phyloP scores from a whole-genome alignment of 371 early-diverging fungal species.

The Conidiobolus incongruus region DNA sequence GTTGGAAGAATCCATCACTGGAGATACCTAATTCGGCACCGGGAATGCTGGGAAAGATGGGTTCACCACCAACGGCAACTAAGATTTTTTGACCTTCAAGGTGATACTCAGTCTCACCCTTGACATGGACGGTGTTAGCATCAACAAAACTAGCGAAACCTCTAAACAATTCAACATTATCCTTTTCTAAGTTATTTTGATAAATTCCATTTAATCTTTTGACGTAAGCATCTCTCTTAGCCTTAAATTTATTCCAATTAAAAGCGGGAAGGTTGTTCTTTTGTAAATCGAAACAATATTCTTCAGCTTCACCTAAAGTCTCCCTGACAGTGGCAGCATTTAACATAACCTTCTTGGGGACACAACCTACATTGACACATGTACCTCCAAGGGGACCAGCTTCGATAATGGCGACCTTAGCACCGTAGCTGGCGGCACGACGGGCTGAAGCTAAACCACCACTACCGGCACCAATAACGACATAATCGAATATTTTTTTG shows the following conservation, averaged over 20 bases:
- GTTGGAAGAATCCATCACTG: slow-evolving; percentile 91
- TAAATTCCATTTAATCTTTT: slow-evolving; percentile 92
- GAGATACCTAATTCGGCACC: slow-evolving; percentile 77
- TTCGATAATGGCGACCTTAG: slow-evolving; percentile 83
- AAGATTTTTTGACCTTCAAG: slow-evolving; percentile 61
- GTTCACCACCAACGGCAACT: slow-evolving; percentile 66
- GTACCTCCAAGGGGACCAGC: slow-evolving; percentile 76
- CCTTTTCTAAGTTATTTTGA: slow-evolving; percentile 67
- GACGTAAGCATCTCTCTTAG: slow-evolving; percentile 88
- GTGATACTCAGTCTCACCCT: slow-evolving; percentile 19
- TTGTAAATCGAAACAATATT: slow-evolving; percentile 62
- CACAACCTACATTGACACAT: slow-evolving; percentile 94
- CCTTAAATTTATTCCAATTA: slow-evolving; percentile 52
- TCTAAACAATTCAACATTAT: slow-evolving; percentile 51
- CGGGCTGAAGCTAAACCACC: slow-evolving; percentile 84
- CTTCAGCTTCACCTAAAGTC: slow-evolving; percentile 59
- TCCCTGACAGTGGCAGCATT: slow-evolving; percentile 78
- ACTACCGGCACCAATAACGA: slow-evolving; percentile 80
- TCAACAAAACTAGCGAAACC: slow-evolving; percentile 73
- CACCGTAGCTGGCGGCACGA: slow-evolving; percentile 76
- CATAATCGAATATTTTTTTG: slow-evolving; percentile 46
- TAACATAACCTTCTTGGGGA: slow-evolving; percentile 98
- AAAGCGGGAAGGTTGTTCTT: slow-evolving; percentile 16
- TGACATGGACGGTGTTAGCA: slow-evolving; percentile 45
- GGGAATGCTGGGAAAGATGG: slow-evolving; percentile 43